Base-by-base conservation (phyloP, 768 basidiomycete species). In the Termitomyces bulborhizus region DNA sequence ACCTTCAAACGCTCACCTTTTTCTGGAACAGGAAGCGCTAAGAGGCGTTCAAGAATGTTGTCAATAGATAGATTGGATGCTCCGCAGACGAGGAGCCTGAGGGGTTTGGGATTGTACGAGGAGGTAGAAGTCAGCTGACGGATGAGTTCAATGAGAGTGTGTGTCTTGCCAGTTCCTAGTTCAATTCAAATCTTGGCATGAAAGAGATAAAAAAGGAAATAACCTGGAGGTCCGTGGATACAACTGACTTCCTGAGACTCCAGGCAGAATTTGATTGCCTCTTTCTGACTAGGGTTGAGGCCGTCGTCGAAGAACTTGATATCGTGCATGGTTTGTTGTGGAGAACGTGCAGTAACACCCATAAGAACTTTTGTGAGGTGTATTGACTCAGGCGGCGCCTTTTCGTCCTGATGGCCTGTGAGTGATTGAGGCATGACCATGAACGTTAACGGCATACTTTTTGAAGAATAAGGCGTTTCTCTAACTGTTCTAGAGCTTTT, bases 221-320 rank as follows among this genome's bases (percentile, higher is more conserved):
- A 65, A 82, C 96, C 96, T 57, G 97, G 97, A n/a, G 97, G 97
- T 0, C 97, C 97, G 64, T 98, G 95, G 26, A 99, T 93, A 62
- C 93, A 92, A 1, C 91, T 92, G 0, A 98, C 81, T 66, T 96
- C 87, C 4, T 80, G 77, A 0, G 90, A 83, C 58, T 82, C 82
- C 5, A 99, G 69, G n/a, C 87, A 86, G 64, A 97, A 94, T 50
- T 70, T 75, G 32, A 98, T 83, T 0, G 95, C 96, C 12, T 81
- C 76, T 66, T 85, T 85, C 66, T 99, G 97, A 62, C 89, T 91
- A 1, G 76, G 70, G 66, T 99, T 98, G 53, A 98, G 74, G 0
- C 74, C 78, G 0, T 76, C 68, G 62, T 97, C 91, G 59, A 90
- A 89, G 70, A 88, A 96, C 3, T 70, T 61, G 21, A 94, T 56